phyloP scores from a whole-genome alignment of 1,284 basidiomycete species.

The Tylopilus sp. region DNA sequence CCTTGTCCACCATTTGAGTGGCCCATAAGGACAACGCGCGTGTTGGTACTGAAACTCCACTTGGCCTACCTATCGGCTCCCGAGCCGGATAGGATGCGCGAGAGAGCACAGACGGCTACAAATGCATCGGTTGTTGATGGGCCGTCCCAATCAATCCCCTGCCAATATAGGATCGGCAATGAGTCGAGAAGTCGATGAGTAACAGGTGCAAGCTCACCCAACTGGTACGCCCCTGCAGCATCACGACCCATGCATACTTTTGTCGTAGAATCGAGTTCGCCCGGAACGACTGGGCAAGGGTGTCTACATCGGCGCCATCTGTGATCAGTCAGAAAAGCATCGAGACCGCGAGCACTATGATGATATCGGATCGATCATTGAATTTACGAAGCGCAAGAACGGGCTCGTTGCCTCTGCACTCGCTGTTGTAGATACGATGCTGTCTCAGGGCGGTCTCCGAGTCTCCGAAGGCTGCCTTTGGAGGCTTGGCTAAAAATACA shows the following conservation, averaged over 20 bases:
- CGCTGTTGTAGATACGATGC: neutral
- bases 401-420: conserved; percentile 39
- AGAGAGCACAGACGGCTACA: conserved; percentile 51
- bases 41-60: conserved; percentile 40
- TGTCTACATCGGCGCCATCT: conserved; percentile 82
- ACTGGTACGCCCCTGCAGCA: conserved; percentile 68
- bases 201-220: conserved; percentile 70
- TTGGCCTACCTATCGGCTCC: conserved; percentile 37
- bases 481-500: conserved; percentile 55
- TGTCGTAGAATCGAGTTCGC: conserved; percentile 55
- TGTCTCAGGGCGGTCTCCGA: neutral
- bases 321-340: conserved; percentile 1
- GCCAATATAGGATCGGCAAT: neutral
- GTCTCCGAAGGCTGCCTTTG: conserved; percentile 31
- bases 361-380: neutral
- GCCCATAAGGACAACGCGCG: conserved; percentile 64
- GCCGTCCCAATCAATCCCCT: conserved; percentile 88
- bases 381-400: conserved; percentile 70
- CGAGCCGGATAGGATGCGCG: conserved; percentile 38
- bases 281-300: conserved; percentile 55
- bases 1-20: conserved; percentile 96
- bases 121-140: conserved; percentile 65
- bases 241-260: conserved; percentile 61
- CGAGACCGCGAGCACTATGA: neutral
- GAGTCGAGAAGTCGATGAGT: neutral